These are phyloP conservation scores for Dillenia turbinata DNA, from an alignment of 164 flowering plant species.

Conservation along the genomic window DNA sequence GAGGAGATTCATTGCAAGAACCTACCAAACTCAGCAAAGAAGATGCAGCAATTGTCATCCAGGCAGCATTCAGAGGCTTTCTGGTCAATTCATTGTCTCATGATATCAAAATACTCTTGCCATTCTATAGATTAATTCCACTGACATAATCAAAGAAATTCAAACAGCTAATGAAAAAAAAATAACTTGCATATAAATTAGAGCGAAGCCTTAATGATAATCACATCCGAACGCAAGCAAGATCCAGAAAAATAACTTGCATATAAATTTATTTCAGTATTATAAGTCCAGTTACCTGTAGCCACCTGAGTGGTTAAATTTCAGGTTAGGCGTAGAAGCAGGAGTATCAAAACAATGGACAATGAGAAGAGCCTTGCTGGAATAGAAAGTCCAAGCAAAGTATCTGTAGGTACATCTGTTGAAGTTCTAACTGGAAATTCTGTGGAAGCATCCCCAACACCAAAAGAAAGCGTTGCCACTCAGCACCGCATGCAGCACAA, in stretches of 20 bases:
- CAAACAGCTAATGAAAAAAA: too few relatives aligned
- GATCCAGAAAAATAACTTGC: too few relatives aligned
- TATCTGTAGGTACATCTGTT: constrained; percentile 60
- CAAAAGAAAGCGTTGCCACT: constrained; percentile 22
- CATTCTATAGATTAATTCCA: too few relatives aligned
- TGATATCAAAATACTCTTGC: too few relatives aligned
- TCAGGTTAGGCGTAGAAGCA: constrained; percentile 45
- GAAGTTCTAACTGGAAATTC: constrained; percentile 81
- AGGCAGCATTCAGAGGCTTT: constrained; percentile 63
- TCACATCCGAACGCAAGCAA: too few relatives aligned
- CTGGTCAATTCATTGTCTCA: constrained; percentile 33
- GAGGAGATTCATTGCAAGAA: constrained; percentile 19
- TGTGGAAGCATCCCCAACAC: constrained; percentile 25
- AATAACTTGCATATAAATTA: too few relatives aligned
- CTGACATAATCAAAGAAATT: too few relatives aligned
- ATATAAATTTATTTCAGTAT: too few relatives aligned
- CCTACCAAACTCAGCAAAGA: constrained; percentile 25
- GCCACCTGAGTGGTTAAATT: constrained; percentile 10
- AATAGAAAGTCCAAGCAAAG: constrained; percentile 36
- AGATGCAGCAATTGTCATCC: constrained; percentile 61
- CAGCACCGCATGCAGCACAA: constrained; percentile 30
- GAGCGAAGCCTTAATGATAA: too few relatives aligned
- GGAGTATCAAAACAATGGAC: constrained; percentile 10
- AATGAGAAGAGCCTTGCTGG: constrained; percentile 13
- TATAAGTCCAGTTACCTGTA: not conserved